phyloP scores from a whole-genome alignment of 2,329 filamentous ascomycete genomes.

The Penicillium verrucosum region DNA sequence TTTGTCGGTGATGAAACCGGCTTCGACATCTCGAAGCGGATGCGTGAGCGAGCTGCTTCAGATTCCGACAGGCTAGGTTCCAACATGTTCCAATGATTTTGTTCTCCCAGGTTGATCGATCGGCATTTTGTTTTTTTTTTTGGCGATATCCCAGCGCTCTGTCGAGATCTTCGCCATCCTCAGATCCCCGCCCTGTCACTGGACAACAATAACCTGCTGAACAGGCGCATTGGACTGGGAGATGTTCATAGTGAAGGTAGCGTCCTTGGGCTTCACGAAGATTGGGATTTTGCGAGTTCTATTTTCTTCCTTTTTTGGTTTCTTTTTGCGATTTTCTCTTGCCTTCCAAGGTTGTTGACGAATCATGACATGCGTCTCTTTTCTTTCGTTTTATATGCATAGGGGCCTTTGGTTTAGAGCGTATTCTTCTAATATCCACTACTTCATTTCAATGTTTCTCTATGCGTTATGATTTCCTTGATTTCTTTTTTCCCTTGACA shows the following conservation, averaged over 20 bases:
- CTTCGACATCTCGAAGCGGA: slow-evolving; percentile 38
- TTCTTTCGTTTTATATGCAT: slow-evolving; percentile 4
- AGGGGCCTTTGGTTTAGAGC: neutral
- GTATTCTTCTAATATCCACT: slow-evolving; percentile 3
- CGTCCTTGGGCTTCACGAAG: neutral
- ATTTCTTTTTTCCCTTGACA: neutral
- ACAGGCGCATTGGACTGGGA: neutral
- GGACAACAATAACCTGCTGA: neutral
- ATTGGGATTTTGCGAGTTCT: neutral
- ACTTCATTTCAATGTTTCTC: neutral
- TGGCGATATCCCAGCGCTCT: neutral
- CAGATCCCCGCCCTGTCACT: neutral
- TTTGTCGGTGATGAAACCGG: slow-evolving; percentile 68
- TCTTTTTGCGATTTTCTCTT: neutral
- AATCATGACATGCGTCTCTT: slow-evolving; percentile 8
- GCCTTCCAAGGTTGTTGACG: neutral
- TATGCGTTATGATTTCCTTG: neutral
- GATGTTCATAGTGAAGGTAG: neutral
- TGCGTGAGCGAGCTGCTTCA: slow-evolving; percentile 32
- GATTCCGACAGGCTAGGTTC: slow-evolving; percentile 21
- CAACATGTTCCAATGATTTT: slow-evolving; percentile 14
- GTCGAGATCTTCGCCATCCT: neutral
- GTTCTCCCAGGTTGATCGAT: neutral
- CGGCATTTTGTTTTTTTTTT: neutral
- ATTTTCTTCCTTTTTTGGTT: neutral